These are phyloP conservation scores for Brassica cretica DNA, from an alignment of 345 rosid species.

Conservation along the genomic window DNA sequence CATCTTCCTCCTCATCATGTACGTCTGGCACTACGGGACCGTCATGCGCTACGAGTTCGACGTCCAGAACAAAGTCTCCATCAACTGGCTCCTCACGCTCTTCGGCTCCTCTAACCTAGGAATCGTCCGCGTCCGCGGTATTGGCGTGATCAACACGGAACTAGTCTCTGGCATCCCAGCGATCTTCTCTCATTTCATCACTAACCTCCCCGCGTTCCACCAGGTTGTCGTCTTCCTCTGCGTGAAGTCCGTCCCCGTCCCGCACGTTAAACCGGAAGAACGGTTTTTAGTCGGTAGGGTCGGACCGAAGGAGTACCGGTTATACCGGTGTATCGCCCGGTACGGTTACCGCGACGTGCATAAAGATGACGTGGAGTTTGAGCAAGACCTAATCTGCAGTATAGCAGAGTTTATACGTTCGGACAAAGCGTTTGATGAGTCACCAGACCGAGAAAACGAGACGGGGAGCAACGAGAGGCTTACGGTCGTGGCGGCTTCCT, in stretches of 20 bases:
- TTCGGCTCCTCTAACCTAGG: slow-evolving; percentile 72
- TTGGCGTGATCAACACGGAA: slow-evolving; percentile 90
- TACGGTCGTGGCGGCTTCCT: slow-evolving; percentile 75
- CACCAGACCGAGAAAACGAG: slow-evolving; percentile 39
- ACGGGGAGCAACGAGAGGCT: slow-evolving; percentile 47
- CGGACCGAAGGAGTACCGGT: slow-evolving; percentile 80
- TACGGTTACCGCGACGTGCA: slow-evolving; percentile 91
- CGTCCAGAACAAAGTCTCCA: slow-evolving; percentile 88
- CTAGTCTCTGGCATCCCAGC: slow-evolving; percentile 95
- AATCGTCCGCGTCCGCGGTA: slow-evolving; percentile 80
- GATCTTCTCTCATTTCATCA: slow-evolving; percentile 93
- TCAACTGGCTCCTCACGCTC: slow-evolving; percentile 81
- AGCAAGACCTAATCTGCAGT: slow-evolving; percentile 80
- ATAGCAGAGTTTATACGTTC: slow-evolving; percentile 79
- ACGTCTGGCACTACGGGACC: slow-evolving; percentile 91
- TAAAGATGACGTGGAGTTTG: slow-evolving; percentile 83
- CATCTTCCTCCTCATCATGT: slow-evolving; percentile 75
- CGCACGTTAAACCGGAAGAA: slow-evolving; percentile 87
- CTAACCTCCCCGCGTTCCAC: slow-evolving; percentile 99
- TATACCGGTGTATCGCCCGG: slow-evolving; percentile 89
- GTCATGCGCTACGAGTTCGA: slow-evolving; percentile 84
- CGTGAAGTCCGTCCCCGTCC: slow-evolving; percentile 89
- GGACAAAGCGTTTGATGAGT: slow-evolving; percentile 42
- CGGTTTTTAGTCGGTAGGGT: slow-evolving; percentile 86
- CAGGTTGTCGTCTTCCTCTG: slow-evolving; percentile 93